phyloP scores from a whole-genome alignment of 23 red algal species.

The Gracilaria vermiculophylla region DNA sequence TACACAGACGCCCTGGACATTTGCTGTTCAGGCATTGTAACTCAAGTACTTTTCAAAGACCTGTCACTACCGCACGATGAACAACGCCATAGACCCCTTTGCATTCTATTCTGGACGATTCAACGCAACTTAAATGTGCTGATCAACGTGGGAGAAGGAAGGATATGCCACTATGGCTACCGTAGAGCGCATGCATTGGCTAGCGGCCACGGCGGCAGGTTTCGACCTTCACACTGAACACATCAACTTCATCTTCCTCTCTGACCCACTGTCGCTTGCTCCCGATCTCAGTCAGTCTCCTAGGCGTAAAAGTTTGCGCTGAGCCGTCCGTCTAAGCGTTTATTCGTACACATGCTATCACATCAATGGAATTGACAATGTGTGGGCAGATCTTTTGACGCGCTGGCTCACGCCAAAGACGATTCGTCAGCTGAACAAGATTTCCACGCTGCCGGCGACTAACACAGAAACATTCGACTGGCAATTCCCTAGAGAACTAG shows the following conservation, averaged over 20 bases:
- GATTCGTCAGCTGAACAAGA: not conserved
- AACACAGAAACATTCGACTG: not conserved
- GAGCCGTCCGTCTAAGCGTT: not conserved
- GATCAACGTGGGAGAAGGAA: not conserved
- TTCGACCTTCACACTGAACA: conserved; percentile 3
- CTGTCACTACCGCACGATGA: not conserved
- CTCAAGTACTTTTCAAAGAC: not conserved
- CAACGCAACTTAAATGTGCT: not conserved
- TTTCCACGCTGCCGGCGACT: not conserved
- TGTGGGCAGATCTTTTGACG: not conserved
- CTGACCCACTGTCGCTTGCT: not conserved
- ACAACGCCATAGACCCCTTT: not conserved
- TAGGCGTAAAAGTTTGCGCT: not conserved
- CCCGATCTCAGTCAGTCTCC: not conserved
- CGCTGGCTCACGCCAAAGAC: not conserved
- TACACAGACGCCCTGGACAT: not conserved
- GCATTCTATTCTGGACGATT: not conserved
- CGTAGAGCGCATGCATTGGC: not conserved
- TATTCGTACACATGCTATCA: not conserved
- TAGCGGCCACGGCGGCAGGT: not conserved
- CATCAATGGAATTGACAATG: conserved; percentile 1
- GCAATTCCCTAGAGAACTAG: not conserved
- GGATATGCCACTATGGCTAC: not conserved
- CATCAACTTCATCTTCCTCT: conserved; percentile 16
- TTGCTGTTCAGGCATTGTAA: not conserved